phyloP scores from a whole-genome alignment of 805 yeast species.

The Blastobotrys peoriensis region DNA sequence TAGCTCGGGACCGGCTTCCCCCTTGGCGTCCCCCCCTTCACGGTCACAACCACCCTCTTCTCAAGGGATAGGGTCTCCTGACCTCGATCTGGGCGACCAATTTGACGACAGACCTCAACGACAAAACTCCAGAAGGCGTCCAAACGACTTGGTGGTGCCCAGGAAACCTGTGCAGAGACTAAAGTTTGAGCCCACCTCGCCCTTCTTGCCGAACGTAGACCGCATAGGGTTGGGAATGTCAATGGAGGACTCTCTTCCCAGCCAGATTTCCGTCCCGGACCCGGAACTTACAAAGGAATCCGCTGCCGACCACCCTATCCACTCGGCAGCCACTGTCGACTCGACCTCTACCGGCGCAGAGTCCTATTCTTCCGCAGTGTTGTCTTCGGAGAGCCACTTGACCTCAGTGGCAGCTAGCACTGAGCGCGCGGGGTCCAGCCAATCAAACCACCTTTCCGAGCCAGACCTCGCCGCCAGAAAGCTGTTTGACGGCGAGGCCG shows the following conservation, averaged over 20 bases:
- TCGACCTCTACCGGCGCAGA: neutral
- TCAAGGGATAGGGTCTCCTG: neutral
- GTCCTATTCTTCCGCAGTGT: neutral
- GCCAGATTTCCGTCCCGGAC: neutral
- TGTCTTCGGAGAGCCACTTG: neutral
- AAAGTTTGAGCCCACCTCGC: constrained; percentile 5
- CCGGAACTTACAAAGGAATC: neutral
- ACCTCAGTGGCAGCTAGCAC: neutral
- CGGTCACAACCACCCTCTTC: neutral
- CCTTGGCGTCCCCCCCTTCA: neutral
- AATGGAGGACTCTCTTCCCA: neutral
- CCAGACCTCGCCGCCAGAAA: constrained; percentile 7
- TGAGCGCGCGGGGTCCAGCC: neutral
- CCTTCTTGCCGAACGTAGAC: neutral
- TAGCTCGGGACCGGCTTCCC: constrained; percentile 1
- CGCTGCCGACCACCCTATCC: neutral
- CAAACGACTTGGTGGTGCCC: constrained; percentile 2
- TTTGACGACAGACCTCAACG: too few species aligned
- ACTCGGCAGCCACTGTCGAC: neutral
- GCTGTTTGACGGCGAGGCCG: constrained; percentile 14
- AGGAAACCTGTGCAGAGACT: constrained; percentile 5
- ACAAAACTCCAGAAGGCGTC: neutral
- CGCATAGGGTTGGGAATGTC: constrained; percentile 2
- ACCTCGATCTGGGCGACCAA: neutral
- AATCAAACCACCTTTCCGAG: neutral